Percentiles rank a stretch among this genome's conserved stretches.
Conservation (phyloP, 768 basidiomycete genomes). For the Pisolithus sp. region DNA sequence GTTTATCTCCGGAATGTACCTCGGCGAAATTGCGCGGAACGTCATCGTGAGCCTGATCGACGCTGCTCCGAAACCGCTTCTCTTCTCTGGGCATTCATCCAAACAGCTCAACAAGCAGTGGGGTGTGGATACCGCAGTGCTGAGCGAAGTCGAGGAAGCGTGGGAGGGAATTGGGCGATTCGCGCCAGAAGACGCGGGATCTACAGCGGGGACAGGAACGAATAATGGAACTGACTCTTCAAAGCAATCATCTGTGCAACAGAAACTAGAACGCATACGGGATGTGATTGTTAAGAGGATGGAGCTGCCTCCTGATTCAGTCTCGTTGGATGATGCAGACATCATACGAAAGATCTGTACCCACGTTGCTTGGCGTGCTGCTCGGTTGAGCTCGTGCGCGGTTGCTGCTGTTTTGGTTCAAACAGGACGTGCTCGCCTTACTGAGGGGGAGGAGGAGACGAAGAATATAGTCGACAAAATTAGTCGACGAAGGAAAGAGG, state of each 20-base stretch:
- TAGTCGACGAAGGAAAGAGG: conserved; percentile 36
- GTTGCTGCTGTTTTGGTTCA: conserved; percentile 82
- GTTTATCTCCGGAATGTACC: conserved; percentile 98
- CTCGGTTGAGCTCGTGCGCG: conserved; percentile 77
- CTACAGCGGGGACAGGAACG: not conserved
- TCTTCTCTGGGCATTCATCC: conserved; percentile 80
- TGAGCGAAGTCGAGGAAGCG: conserved; percentile 76
- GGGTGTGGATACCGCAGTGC: conserved; percentile 89
- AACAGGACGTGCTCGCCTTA: conserved; percentile 59
- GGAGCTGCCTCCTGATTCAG: conserved; percentile 45
- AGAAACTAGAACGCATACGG: conserved; percentile 49
- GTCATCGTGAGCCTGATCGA: conserved; percentile 79
- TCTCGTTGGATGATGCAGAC: conserved; percentile 58
- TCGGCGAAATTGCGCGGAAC: conserved; percentile 89
- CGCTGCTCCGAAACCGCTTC: conserved; percentile 57
- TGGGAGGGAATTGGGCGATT: conserved; percentile 47
- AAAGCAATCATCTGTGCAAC: conserved; percentile 5
- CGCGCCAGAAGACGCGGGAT: conserved; percentile 16
- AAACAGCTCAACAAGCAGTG: conserved; percentile 78
- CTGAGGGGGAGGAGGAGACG: conserved; percentile 30
- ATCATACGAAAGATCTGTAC: conserved; percentile 77
- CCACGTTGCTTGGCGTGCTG: conserved; percentile 77
- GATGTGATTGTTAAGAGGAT: conserved; percentile 57
- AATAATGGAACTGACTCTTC: not conserved
- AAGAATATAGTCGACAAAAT: not conserved